A percentile compares a stretch with the other conserved stretches of the same genome.
These are phyloP conservation scores for Ceratocystis destructans DNA, from an alignment of 2,329 filamentous ascomycete species.

Conservation along the genomic window DNA sequence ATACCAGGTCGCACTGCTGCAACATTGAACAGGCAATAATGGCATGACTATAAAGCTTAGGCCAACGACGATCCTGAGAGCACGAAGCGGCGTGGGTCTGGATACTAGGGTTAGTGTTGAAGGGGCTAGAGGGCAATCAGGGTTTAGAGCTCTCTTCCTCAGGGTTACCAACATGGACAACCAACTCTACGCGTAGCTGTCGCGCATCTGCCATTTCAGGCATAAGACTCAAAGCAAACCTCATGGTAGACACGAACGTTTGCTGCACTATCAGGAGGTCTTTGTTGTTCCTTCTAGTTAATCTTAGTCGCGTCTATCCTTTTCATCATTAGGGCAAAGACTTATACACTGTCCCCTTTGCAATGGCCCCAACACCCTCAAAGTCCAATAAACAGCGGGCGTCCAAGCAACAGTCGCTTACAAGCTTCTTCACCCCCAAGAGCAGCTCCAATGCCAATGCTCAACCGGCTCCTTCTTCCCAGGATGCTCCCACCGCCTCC, in stretches of 20 bases:
- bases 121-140: not conserved
- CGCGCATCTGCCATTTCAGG: not conserved
- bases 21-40: slow-evolving; percentile 8
- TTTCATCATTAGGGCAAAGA: not conserved
- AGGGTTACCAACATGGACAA: not conserved
- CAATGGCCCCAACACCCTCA: slow-evolving; percentile 27
- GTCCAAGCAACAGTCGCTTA: slow-evolving; percentile 70
- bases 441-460: slow-evolving; percentile 2
- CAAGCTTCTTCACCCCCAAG: slow-evolving; percentile 67
- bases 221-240: not conserved
- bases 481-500: slow-evolving; percentile 23
- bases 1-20: not conserved
- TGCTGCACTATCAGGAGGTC: not conserved
- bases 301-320: not conserved
- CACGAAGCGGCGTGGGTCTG: not conserved
- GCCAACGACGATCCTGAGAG: not conserved
- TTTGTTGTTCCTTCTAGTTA: not conserved
- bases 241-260: not conserved
- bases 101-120: not conserved
- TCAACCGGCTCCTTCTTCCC: slow-evolving; percentile 29
- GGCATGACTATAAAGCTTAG: not conserved
- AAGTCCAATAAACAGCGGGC: slow-evolving; percentile 27
- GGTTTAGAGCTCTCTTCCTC: not conserved
- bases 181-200: slow-evolving; percentile 1
- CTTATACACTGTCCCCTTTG: not conserved